Base-by-base conservation (phyloP, 176 grass and related monocot species). In the Ampelocalamus luodianensis region DNA sequence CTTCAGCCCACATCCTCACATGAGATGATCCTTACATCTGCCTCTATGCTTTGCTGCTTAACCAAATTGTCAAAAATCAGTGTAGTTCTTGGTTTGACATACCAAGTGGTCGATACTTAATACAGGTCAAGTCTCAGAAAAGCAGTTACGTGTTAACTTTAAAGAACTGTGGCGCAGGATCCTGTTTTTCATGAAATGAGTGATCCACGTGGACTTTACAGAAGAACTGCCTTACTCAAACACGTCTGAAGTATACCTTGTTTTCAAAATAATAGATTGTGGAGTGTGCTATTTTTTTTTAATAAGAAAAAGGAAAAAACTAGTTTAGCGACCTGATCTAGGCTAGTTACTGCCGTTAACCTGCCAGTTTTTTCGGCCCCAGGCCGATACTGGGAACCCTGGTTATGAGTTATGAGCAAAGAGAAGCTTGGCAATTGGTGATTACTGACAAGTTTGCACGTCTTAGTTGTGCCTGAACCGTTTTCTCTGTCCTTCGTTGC, bases 61-160 rank as follows among this genome's bases (percentile, higher is more conserved):
- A 20, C 6, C 34, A 67, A 20, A 67, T 39, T 39, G 36, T 37
- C 16, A 39, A 20, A 39, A 69, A 69, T 0, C 23, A 27, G 6
- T 84, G 61, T 80, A 87, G 91, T 93, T 81, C 44, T 45, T 45
- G 84, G 84, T 90, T 56, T 79, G 88, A 16, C 49, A 88, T 27
- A 48, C 5, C 12, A 26, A 48, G 12, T 72, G 50, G 91, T 90
- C 8, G 72, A 85, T 88, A 82, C 8, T 58, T 27, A 75, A 22
- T 76, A 76, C 29, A 22, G 38, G 82, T 27, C 12, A 51, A 53
- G 42, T 51, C 16, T 68, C 24, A 51, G 29, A 55, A 68, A 67
- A 17, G 4, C 32, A 17, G 32, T 34, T 34, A 34, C 1, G 32
- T 18, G 14, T 66, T 37, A 66, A 37, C 34, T 59, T 23, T 59